Conservation (phyloP, 2,329 filamentous ascomycete genomes). For the Curvularia eragrostidis region DNA sequence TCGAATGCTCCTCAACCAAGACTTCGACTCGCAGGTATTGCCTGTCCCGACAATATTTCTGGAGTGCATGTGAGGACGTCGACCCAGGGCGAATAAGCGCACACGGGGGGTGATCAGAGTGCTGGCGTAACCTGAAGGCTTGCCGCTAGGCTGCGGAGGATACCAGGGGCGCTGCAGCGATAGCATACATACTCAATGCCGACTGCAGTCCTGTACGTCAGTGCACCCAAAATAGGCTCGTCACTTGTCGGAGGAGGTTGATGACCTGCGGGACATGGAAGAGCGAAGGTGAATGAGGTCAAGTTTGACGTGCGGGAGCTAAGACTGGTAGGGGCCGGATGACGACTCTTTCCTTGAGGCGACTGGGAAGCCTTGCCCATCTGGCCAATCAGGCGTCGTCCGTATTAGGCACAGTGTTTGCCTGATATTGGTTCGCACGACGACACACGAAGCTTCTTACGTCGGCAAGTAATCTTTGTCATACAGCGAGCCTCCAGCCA, state of each 20-base stretch:
- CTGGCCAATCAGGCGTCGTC: constrained; percentile 18
- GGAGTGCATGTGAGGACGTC: not conserved
- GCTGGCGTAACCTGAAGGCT: not conserved
- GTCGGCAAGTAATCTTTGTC: not conserved
- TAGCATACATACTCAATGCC: not conserved
- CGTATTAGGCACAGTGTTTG: constrained; percentile 10
- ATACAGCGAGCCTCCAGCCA: not conserved
- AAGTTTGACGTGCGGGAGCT: constrained; percentile 14
- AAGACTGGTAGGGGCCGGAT: constrained; percentile 3
- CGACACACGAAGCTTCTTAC: constrained; percentile 5
- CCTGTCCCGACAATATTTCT: not conserved
- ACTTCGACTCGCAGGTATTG: not conserved
- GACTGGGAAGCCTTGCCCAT: constrained; percentile 3
- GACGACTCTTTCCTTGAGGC: constrained; percentile 12
- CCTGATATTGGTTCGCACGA: constrained; percentile 23
- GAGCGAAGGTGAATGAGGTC: constrained; percentile 5
- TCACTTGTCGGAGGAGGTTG: not conserved
- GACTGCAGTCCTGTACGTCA: not conserved
- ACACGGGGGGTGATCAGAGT: not conserved
- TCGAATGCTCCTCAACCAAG: not conserved
- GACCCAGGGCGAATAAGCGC: constrained; percentile 1
- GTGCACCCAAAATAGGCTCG: not conserved
- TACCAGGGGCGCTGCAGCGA: not conserved
- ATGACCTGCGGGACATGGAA: constrained; percentile 2
- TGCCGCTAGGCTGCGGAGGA: constrained; percentile 2